Evolutionary conservation across 129 eudicot genomes (phyloP).

Genomic region (Saposhnikovia divaricata): DNA sequence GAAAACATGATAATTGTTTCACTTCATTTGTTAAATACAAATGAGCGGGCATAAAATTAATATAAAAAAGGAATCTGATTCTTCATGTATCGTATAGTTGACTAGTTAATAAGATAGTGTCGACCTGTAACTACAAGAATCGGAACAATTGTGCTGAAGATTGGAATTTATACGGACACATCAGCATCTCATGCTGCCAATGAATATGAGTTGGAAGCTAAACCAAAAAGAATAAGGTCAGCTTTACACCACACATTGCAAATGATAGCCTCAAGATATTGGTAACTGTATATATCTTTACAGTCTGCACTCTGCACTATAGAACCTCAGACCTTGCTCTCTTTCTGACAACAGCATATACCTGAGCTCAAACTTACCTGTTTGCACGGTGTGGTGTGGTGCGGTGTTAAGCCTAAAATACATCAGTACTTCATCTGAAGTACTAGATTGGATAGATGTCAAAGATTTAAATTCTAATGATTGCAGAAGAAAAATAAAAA

Average conservation of each 20-base stretch:
- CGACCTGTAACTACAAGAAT: neutral
- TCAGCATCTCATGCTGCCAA: neutral
- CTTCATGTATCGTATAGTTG: neutral
- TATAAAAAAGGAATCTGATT: neutral
- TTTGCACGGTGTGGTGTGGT: neutral
- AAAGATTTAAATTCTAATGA: neutral
- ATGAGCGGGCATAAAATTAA: neutral
- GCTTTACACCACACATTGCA: neutral
- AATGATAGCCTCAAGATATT: neutral
- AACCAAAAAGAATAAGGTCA: neutral
- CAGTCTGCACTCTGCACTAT: neutral
- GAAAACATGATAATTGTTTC: neutral
- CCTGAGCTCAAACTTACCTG: neutral
- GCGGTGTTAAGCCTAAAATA: neutral
- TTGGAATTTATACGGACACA: neutral
- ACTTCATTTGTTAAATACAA: neutral
- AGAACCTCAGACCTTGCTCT: slow-evolving; percentile 1
- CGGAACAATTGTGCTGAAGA: neutral
- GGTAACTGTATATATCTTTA: neutral
- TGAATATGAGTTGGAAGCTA: neutral
- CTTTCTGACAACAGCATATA: neutral
- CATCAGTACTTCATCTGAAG: neutral
- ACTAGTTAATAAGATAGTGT: neutral
- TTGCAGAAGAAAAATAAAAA: no score
- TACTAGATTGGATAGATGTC: neutral